Conservation (phyloP, 495 filamentous ascomycete species). For the Annulohypoxylon stygium region DNA sequence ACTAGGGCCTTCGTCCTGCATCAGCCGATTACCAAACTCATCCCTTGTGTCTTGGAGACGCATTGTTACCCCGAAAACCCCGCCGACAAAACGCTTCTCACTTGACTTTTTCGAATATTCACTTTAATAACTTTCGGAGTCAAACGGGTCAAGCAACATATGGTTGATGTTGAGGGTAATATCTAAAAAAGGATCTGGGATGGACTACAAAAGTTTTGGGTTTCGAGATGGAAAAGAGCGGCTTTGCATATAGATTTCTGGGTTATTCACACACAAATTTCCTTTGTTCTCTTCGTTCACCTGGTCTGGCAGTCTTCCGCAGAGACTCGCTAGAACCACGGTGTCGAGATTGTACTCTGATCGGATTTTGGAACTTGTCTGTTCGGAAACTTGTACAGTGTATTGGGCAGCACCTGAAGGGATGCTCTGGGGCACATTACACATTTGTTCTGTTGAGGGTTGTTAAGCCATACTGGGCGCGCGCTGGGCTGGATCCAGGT, state of each 20-base stretch:
- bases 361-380: conserved; percentile 44
- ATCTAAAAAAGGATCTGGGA: conserved; percentile 46
- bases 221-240: conserved; percentile 55
- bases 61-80: conserved; percentile 37
- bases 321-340: conserved; percentile 36
- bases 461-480: conserved; percentile 52
- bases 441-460: conserved; percentile 50
- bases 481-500: conserved; percentile 63
- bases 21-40: conserved; percentile 28
- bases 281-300: conserved; percentile 50
- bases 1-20: conserved; percentile 26
- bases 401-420: conserved; percentile 46
- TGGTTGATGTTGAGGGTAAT: conserved; percentile 39
- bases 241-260: conserved; percentile 60
- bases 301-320: conserved; percentile 43
- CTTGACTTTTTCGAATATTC: conserved; percentile 39
- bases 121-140: conserved; percentile 51
- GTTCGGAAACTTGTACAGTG: conserved; percentile 51
- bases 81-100: conserved; percentile 35
- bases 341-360: conserved; percentile 50
- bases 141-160: conserved; percentile 47
- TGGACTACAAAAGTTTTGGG: conserved; percentile 53
- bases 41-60: conserved; percentile 44
- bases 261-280: conserved; percentile 47
- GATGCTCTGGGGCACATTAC: conserved; percentile 46